Conservation (phyloP, 2,329 filamentous ascomycete genomes). For the Trichophaea hybrida region DNA sequence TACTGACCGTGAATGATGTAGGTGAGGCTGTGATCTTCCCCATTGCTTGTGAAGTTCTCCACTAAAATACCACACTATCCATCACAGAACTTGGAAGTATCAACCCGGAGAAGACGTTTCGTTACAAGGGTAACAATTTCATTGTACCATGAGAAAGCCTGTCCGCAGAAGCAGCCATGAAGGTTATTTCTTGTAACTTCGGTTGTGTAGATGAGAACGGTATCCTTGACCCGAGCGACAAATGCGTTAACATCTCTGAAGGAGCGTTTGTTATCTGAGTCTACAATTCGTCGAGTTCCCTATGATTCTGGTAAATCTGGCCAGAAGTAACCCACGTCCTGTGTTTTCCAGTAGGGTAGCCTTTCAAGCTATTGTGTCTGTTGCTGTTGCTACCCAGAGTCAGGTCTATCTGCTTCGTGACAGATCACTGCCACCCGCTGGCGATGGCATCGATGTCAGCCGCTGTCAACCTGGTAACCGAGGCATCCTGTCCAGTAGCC, state of each 20-base stretch:
- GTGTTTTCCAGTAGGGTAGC: no score
- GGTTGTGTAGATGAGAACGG: neutral
- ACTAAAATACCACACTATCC: neutral
- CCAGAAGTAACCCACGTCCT: conserved; percentile 1
- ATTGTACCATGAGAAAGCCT: neutral
- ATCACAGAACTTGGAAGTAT: neutral
- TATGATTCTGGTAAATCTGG: neutral
- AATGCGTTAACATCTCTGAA: neutral
- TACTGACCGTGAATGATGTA: neutral
- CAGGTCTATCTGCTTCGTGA: no score
- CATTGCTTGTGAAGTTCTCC: conserved; percentile 1
- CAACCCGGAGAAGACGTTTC: no score
- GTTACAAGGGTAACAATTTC: neutral
- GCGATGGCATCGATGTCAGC: no score
- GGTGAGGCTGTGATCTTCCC: neutral
- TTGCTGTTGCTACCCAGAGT: no score
- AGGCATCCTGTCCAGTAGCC: no score
- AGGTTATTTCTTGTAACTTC: neutral
- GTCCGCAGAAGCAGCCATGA: neutral
- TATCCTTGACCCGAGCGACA: neutral
- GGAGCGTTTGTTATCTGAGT: neutral
- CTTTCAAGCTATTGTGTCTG: no score
- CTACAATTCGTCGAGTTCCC: neutral
- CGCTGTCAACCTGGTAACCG: no score
- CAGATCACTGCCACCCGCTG: no score